Base-by-base conservation (phyloP, 1,284 basidiomycete genomes). In the Moesziomyces antarcticus region DNA sequence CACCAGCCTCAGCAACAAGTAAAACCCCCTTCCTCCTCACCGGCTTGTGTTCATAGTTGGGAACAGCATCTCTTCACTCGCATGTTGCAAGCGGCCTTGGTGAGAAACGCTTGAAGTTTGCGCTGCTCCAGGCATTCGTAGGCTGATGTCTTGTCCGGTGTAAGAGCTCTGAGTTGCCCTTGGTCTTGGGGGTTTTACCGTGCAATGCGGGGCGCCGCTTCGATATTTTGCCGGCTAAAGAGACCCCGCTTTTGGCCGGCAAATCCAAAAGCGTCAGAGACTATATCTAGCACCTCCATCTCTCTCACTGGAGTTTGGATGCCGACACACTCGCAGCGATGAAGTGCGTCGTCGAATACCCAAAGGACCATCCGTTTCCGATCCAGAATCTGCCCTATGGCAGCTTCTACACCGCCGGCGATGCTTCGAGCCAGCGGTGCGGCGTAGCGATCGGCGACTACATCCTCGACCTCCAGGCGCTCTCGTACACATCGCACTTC, bases 321-420 rank as follows among this genome's bases (percentile, higher is more conserved):
- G 16, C 16, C 37, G 16, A 16, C 35, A n/a, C 46, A 2, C 16
- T 30, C 10, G 22, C 49, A 30, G 40, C 20, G 20, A 64, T 64
- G 61, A 57, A 57, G 55, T 57, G 40, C 22, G 50, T 57, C 41
- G 42, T 64, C 30, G 55, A 57, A 30, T 67, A 67, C 27, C 13
- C 48, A 3, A 11, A 18, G 4, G 50, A 61, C 25, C 73, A 72
- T n/a, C 65, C 67, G 21, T 79, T 79, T 43, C 60, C 77, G 30
- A 51, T 78, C 30, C 40, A 60, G 50, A 79, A 79, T 50, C 47
- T 79, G 21, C 76, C 76, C 5, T 79, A 76, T 47, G 75, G 76
- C 22, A 56, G 72, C 50, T 67, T 78, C 21, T 67, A 67, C 40
- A 67, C 56, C 7, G 16, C 43, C 1, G 16, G 43, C 11, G 48